Evolutionary conservation across 805 yeast genomes (phyloP), one percentile per base, ranked within the genome.

Genomic region (Jamesozyma rosinii): DNA sequence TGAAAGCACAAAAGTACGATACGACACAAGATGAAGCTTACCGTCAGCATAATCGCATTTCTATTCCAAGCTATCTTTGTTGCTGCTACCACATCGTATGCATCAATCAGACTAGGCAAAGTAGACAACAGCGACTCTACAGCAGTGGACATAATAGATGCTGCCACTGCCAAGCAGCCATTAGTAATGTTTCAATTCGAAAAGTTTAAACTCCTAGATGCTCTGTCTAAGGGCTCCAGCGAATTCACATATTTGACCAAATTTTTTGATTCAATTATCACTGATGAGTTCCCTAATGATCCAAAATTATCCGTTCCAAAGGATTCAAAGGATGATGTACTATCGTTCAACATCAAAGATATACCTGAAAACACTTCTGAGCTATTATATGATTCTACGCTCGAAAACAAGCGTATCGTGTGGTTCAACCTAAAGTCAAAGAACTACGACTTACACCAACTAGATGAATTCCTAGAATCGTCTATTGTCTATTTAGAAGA

Each of bases 381-480:
- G 13, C 37, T 53, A 9, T 43, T 61, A 21, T 52, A 50, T 38
- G 51, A 52, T 29, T 38, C 44, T 21, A 41, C 49, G 15, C 35
- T 53, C 18, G 49, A 50, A 14, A 50, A 48, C n/a, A 49, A 53
- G 30, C 38, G 42, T 29, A 42, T 51, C 13, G 42, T 58, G 29
- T 46, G 58, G 42, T 54, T 61, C 39, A 44, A 55, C 21, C 55
- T 61, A 22, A 45, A 47, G 11, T 47, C 41, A n/a, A 31, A 45
- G 6, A 38, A 47, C n/a, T 60, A 60, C 41, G 53, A 58, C 39
- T 38, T 55, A 30, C 38, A 43, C 13, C 42, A 41, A 27, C 34
- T 61, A 24, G 60, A 59, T 41, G 59, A 54, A 33, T 58, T 54
- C 36, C 31, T 60, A 29, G 64, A 59, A 35, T 46, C 53, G 24